These are phyloP conservation scores for Linnemannia exigua DNA, from an alignment of 192 early-diverging fungal genomes.

Conservation along the genomic window DNA sequence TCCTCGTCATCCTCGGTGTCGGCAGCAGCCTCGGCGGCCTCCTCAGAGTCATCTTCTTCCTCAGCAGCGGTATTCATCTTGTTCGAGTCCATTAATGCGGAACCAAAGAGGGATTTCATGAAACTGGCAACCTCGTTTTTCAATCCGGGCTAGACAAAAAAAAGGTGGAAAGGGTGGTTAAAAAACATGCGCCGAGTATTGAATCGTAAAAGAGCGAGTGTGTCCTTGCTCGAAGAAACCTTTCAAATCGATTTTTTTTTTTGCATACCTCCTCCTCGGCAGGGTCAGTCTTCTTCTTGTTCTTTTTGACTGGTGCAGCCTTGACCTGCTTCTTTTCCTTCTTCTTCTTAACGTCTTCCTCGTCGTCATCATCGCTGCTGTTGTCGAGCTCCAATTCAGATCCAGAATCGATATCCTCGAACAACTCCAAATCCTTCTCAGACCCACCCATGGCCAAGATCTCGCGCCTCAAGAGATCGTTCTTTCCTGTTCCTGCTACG, in stretches of 20 bases:
- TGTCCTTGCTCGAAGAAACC: neutral
- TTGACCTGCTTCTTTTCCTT: constrained; percentile 26
- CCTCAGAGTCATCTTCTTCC: constrained; percentile 29
- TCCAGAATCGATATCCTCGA: constrained; percentile 43
- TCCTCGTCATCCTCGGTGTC: constrained; percentile 5
- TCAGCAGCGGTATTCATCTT: constrained; percentile 22
- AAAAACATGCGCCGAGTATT: too few species aligned
- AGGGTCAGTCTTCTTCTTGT: neutral
- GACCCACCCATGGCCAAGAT: constrained; percentile 56
- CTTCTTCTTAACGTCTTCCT: constrained; percentile 8
- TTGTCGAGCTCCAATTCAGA: constrained; percentile 36
- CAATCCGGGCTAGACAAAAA: constrained; percentile 25
- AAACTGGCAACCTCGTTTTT: constrained; percentile 46
- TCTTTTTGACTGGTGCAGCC: neutral
- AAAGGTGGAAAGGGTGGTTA: neutral
- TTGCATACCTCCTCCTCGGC: constrained; percentile 23
- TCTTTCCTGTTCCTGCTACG: neutral
- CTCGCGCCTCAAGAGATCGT: constrained; percentile 39
- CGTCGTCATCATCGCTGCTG: neutral
- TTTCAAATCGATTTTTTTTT: too few species aligned
- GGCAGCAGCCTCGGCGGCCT: constrained; percentile 11
- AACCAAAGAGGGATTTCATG: constrained; percentile 54
- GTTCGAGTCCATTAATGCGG: constrained; percentile 18
- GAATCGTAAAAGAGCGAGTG: neutral
- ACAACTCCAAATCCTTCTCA: constrained; percentile 35